phyloP scores from a whole-genome alignment of 371 early-diverging fungal genomes.

The Coemansia sp. region DNA sequence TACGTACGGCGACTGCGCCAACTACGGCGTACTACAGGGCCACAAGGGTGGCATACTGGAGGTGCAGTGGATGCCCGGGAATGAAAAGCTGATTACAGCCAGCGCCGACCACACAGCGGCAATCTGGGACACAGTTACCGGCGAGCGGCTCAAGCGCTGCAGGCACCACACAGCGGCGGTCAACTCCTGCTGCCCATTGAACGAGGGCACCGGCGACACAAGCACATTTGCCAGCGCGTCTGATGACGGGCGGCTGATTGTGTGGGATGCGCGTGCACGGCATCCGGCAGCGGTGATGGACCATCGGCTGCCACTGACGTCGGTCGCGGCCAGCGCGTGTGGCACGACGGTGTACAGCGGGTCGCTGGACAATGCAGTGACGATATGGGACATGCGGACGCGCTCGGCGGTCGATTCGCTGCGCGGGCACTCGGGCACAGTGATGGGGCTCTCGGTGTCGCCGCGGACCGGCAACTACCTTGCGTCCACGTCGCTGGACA shows the following conservation, averaged over 20 bases:
- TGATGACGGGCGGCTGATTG: conserved; percentile 68
- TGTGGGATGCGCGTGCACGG: conserved; percentile 77
- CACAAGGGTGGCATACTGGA: conserved; percentile 85
- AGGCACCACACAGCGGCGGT: conserved; percentile 76
- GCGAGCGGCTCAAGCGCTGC: conserved; percentile 69
- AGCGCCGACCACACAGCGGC: conserved; percentile 71
- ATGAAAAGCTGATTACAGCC: conserved; percentile 68
- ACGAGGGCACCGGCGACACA: conserved; percentile 56
- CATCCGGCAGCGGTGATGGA: conserved; percentile 70
- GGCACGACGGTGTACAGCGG: conserved; percentile 84
- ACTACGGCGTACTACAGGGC: conserved; percentile 83
- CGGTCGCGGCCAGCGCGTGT: conserved; percentile 73
- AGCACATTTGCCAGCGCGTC: conserved; percentile 72
- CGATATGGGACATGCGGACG: conserved; percentile 87
- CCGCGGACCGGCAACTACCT: conserved; percentile 78
- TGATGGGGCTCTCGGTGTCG: conserved; percentile 82
- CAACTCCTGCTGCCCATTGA: conserved; percentile 67
- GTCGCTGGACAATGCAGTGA: conserved; percentile 87
- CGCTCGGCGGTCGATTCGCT: conserved; percentile 65
- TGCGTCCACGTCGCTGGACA: conserved; percentile 89
- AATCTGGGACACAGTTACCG: conserved; percentile 78
- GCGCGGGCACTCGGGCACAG: conserved; percentile 84
- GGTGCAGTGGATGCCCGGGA: conserved; percentile 87
- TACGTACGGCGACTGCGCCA: conserved; percentile 84
- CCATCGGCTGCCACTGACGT: conserved; percentile 76